Evolutionary conservation across 257 asterid genomes (phyloP), one percentile per base, ranked within the genome.

Genomic region (Ajuga chamaepitys): DNA sequence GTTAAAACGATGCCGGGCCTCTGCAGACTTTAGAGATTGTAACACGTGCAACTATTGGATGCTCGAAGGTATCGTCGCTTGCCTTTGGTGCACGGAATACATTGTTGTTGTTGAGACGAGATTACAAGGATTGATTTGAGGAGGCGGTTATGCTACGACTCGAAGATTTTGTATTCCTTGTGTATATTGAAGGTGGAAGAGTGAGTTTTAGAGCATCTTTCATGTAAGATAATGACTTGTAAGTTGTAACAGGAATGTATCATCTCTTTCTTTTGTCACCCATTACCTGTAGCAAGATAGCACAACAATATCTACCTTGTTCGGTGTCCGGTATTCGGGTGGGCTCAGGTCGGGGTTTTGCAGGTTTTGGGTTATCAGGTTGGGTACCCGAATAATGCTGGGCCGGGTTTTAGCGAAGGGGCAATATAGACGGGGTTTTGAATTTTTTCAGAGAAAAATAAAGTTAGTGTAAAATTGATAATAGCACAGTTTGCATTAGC

Each of bases 181-280:
- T 7, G 65, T 44, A 61, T 25, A 56, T 34, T 67, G 70, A 52
- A 45, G 16, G 5, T 42, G 41, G 71, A 14, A 61, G 38, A 22
- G 17, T 18, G 12, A 41, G 47, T 32, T 57, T 57, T 28, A 20
- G 34, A 52, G 59, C 46, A 18, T 26, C 20, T 40, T 30, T 30
- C 14, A 20, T 28, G 57, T 62, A 54, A n/a, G n/a, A n/a, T n/a
- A n/a, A n/a, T n/a, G n/a, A n/a, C 37, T 4, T 30, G 37, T 30
- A 34, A 21, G 13, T 30, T 28, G 9, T 45, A 37, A 55, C 14
- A 14, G 7, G 44, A 58, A 8, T 47, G 30, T 46, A 11, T 42
- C 7, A 12, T 16, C 14, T 56, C 10, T 18, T 34, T 37, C 13
- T 21, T 28, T 5, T 3, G 9, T 16, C 68, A 45, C 58, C 28